These are phyloP conservation scores for Kewa caespitosa DNA, from an alignment of 179 eudicot species.

Conservation along the genomic window DNA sequence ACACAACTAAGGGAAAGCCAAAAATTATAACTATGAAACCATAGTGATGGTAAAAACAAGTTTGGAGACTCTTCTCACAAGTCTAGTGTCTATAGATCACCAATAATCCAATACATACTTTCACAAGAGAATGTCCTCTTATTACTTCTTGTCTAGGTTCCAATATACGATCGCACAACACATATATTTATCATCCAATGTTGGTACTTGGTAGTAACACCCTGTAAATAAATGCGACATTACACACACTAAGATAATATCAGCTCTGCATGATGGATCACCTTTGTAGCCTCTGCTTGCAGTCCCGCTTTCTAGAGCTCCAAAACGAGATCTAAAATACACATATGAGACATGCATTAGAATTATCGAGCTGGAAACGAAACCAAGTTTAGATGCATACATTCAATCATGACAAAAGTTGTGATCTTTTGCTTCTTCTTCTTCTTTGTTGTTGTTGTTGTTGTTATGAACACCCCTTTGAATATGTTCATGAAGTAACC, in stretches of 20 bases:
- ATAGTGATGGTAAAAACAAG: too few relatives aligned
- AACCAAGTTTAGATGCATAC: not conserved
- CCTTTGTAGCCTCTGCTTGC: constrained; percentile 25
- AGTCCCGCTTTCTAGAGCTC: constrained; percentile 55
- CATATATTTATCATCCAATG: not conserved
- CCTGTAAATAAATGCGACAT: constrained; percentile 3
- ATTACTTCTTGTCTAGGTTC: constrained; percentile 17
- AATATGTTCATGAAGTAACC: too few relatives aligned
- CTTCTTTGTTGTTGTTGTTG: too few relatives aligned
- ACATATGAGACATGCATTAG: constrained; percentile 24
- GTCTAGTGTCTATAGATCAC: too few relatives aligned
- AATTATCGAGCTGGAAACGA: not conserved
- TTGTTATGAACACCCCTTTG: too few relatives aligned
- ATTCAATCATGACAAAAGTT: too few relatives aligned
- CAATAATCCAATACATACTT: constrained; percentile 12
- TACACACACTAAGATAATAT: constrained; percentile 7
- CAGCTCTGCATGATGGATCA: constrained; percentile 16
- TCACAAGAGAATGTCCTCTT: constrained; percentile 19
- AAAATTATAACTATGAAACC: too few relatives aligned
- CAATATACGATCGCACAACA: constrained; percentile 10
- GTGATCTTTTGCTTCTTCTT: too few relatives aligned
- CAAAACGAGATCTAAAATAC: constrained; percentile 54
- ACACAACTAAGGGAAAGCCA: too few relatives aligned
- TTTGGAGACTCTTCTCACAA: too few relatives aligned
- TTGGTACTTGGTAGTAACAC: not conserved